Evolutionary conservation across 768 basidiomycete species (phyloP).

Genomic region (Xerocomus spinulosus): DNA sequence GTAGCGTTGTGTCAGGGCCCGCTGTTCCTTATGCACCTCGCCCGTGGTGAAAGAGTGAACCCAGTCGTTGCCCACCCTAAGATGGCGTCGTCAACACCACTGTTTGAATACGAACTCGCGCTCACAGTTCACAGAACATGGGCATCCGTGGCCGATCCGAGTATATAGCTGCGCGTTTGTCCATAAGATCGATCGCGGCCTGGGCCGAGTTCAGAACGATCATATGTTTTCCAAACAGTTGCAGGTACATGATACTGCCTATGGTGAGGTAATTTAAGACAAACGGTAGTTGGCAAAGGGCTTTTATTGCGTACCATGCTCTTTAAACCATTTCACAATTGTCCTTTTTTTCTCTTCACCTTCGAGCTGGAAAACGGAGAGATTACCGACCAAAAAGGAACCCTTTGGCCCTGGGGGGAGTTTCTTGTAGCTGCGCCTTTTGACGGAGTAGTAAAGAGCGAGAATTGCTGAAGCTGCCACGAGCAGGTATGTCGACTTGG

Average conservation of each 20-base stretch:
- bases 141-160: slow-evolving; percentile 1
- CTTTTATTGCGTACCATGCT: neutral
- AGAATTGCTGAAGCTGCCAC: neutral
- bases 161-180: slow-evolving; percentile 4
- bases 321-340: neutral
- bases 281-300: too few relatives aligned
- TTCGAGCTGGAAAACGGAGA: neutral
- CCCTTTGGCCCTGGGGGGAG: slow-evolving; percentile 1
- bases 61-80: neutral
- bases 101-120: neutral
- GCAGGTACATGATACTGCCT: neutral
- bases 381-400: neutral
- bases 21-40: slow-evolving; percentile 7
- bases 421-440: neutral
- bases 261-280: neutral
- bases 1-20: slow-evolving; percentile 10
- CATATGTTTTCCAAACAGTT: slow-evolving; percentile 6
- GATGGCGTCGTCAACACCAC: neutral
- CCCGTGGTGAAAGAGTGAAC: slow-evolving; percentile 1
- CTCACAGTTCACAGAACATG: slow-evolving; percentile 1
- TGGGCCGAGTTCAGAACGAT: slow-evolving; percentile 34
- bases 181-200: slow-evolving; percentile 1
- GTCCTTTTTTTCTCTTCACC: neutral
- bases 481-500: neutral
- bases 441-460: neutral